Evolutionary conservation across 129 eudicot genomes (phyloP), one percentile per base, ranked within the genome.

Genomic region (Flaveria bidentis): DNA sequence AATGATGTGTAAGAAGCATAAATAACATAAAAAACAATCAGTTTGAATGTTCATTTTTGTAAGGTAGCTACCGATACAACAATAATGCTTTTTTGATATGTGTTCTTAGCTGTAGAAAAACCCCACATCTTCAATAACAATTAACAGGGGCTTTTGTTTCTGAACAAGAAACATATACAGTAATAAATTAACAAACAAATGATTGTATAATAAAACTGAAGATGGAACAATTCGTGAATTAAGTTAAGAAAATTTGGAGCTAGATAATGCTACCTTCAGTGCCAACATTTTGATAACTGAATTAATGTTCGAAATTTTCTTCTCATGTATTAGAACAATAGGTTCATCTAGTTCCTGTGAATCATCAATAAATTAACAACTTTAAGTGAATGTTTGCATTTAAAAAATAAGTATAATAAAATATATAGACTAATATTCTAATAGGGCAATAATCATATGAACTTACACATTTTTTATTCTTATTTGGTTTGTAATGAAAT

Each of bases 381-480:
- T 50, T 51, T 78, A 15, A 78, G 25, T 25, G 10, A 39, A 47
- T 33, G 3, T 45, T 16, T 33, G 20, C 9, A 22, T 11, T 50
- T 4, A 9, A 22, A 47, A 63, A 16, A 63, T 61, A 49, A 9
- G 63, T 61, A 46, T 46, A 57, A 42, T n/a, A 68, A 9, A 69
- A 69, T n/a, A 7, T 0, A 3, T 52, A 25, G 18, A 36, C 60
- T 63, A 30, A 1, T 52, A 25, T 22, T 16, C 60, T 53, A 28
- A 49, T 26, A 65, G n/a, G 39, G 70, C 28, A 36, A 65, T 39
- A 11, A 71, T 74, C 9, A 55, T 15, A 11, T 7, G 13, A 14
- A 79, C 96, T 78, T 85, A 92, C 96, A 56, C 94, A 23, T 89
- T 90, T 89, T 92, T 84, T 90, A 92, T 92, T 78, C 89, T 92